Evolutionary conservation across 225 moss, liverwort and hornwort genomes (phyloP).

Genomic region (Pleurozium schreberi): DNA sequence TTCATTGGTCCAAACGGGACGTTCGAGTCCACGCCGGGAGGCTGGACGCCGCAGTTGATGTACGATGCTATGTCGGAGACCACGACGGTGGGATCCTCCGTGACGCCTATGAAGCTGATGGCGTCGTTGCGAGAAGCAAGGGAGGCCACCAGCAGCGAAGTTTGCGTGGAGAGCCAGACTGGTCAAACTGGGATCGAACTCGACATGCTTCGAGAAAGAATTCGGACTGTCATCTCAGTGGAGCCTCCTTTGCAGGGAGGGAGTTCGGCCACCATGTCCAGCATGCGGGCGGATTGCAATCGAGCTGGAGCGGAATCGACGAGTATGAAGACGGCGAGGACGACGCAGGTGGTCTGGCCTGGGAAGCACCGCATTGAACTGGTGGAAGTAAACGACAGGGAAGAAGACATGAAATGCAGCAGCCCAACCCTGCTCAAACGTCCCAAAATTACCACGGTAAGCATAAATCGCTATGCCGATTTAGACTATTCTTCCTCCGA

Average conservation of each 20-base stretch:
- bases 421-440: slow-evolving; percentile 29
- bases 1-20: slow-evolving; percentile 20
- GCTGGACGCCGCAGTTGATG: slow-evolving; percentile 26
- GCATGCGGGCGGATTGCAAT: neutral
- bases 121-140: slow-evolving; percentile 13
- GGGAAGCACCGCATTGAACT: slow-evolving; percentile 26
- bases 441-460: slow-evolving; percentile 29
- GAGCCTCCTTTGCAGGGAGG: neutral
- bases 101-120: slow-evolving; percentile 18
- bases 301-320: neutral
- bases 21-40: slow-evolving; percentile 19
- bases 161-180: neutral
- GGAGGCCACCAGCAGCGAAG: slow-evolving; percentile 2
- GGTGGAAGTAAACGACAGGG: slow-evolving; percentile 9
- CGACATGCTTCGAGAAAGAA: neutral
- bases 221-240: neutral
- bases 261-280: neutral
- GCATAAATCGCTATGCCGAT: neutral
- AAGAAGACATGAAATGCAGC: neutral
- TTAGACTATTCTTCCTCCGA: neutral
- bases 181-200: neutral
- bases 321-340: neutral
- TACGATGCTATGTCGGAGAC: neutral
- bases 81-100: neutral
- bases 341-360: slow-evolving; percentile 1